Base-by-base conservation (phyloP, 257 asterid genomes). In the Eustoma russellianum region DNA sequence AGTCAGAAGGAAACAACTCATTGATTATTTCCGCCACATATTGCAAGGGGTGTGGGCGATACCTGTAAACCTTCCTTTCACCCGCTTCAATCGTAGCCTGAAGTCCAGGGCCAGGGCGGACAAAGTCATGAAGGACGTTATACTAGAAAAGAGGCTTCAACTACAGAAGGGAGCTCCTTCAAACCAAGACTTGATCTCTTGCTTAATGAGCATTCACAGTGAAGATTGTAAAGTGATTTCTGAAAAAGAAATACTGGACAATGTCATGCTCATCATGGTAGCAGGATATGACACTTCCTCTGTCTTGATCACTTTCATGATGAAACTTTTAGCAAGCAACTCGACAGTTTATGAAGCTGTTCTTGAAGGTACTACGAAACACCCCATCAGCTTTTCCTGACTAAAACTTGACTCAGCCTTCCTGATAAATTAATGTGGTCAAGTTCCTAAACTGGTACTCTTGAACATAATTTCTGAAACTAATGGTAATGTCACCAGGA, bases 271-370 rank as follows among this genome's bases (percentile, higher is more conserved):
- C 4, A 64, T 83, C 11, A 83, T 87, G 92, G 70, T 63, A 28
- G 92, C 83, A 1, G 94, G 96, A 5, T 71, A 81, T 17, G 96
- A 81, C 30, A 83, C 92, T 2, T 71, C 85, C 13, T 79, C 94
- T 2, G 19, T 79, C 46, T 66, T 87, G 66, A 65, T 87, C 24
- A 81, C 87, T 10, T 83, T 86, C 44, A 60, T 86, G 7, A 28
- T 79, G 13, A 69, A 76, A 54, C 65, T 75, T 60, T 28, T 83
- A 59, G 83, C 85, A 13, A 75, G 59, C 19, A 52, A 87, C 65
- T 69, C 74, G 13, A 16, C 56, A 48, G 50, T 74, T 61, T 57
- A 73, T 49, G 79, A 69, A 33, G 77, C 78, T 64, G 82, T 86
- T 66, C 76, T 81, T 16, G 63, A 59, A 75, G 95, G 92, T 77